Evolutionary conservation across 805 yeast species (phyloP).

Genomic region (Metschnikowia shivogae): DNA sequence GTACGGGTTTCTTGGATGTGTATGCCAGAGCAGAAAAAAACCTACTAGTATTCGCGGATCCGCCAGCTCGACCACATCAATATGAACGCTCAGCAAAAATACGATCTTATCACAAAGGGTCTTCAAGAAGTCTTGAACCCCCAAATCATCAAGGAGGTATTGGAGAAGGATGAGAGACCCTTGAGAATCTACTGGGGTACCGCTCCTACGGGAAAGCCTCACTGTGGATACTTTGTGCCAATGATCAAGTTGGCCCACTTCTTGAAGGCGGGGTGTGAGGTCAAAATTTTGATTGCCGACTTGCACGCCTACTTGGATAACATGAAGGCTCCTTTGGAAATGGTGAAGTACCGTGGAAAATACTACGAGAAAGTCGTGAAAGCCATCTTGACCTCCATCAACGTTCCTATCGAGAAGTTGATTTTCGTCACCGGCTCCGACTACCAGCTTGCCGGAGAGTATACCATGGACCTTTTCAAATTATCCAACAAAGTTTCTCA

Average conservation of each 20-base stretch:
- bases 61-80: slow-evolving; percentile 11
- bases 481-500: slow-evolving; percentile 82
- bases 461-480: slow-evolving; percentile 86
- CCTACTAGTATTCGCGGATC: not conserved
- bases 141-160: slow-evolving; percentile 78
- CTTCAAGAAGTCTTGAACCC: slow-evolving; percentile 90
- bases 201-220: slow-evolving; percentile 98
- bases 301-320: slow-evolving; percentile 95
- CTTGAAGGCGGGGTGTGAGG: slow-evolving; percentile 93
- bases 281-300: slow-evolving; percentile 87
- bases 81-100: slow-evolving; percentile 58
- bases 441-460: slow-evolving; percentile 76
- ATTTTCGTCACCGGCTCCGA: slow-evolving; percentile 82
- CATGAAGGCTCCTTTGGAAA: slow-evolving; percentile 97
- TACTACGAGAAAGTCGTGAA: slow-evolving; percentile 84
- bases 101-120: slow-evolving; percentile 72
- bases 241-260: slow-evolving; percentile 96
- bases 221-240: slow-evolving; percentile 97
- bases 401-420: slow-evolving; percentile 88
- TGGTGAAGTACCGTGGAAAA: slow-evolving; percentile 81
- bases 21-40: slow-evolving; percentile 6
- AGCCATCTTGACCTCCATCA: slow-evolving; percentile 77
- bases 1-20: not conserved
- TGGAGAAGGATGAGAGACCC: slow-evolving; percentile 78
- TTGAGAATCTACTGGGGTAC: slow-evolving; percentile 97